phyloP scores from a whole-genome alignment of 305 asterid genomes.

The Ruellia speciosa region DNA sequence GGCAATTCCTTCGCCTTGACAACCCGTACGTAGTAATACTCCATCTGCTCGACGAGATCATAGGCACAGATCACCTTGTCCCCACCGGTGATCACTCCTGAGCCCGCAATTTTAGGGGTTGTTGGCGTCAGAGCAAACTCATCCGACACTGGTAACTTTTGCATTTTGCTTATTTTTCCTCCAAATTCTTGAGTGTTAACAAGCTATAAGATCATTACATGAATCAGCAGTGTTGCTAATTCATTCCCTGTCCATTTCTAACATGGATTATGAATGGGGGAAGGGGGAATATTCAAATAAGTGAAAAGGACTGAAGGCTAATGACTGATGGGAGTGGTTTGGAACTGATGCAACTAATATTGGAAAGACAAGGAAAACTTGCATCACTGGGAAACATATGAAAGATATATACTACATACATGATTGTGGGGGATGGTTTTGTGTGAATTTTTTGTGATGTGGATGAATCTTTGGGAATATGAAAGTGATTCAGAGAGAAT shows the following conservation, averaged over 20 bases:
- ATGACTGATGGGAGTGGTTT: constrained; percentile 35
- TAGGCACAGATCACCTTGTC: constrained; percentile 60
- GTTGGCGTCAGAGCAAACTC: constrained; percentile 73
- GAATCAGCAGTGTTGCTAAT: background rate
- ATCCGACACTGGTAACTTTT: constrained; percentile 32
- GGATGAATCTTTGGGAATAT: constrained; percentile 13
- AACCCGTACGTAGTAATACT: constrained; percentile 61
- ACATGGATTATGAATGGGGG: background rate
- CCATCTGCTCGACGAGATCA: constrained; percentile 88
- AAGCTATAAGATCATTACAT: background rate
- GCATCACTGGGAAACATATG: constrained; percentile 6
- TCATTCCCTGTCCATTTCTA: background rate
- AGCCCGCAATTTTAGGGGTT: constrained; percentile 64
- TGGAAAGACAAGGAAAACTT: constrained; percentile 26
- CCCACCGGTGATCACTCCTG: constrained; percentile 52
- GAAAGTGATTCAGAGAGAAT: constrained; percentile 3
- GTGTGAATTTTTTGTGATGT: constrained; percentile 3
- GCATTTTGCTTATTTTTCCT: constrained; percentile 27
- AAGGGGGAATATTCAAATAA: background rate
- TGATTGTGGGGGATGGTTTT: constrained; percentile 2
- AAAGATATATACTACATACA: background rate
- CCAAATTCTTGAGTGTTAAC: background rate
- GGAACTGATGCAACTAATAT: constrained; percentile 39
- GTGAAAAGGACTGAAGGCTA: background rate
- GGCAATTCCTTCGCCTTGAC: constrained; percentile 62